Evolutionary conservation across 108 stramenopile genomes (phyloP).

Genomic region (Schizochytrium sp.): DNA sequence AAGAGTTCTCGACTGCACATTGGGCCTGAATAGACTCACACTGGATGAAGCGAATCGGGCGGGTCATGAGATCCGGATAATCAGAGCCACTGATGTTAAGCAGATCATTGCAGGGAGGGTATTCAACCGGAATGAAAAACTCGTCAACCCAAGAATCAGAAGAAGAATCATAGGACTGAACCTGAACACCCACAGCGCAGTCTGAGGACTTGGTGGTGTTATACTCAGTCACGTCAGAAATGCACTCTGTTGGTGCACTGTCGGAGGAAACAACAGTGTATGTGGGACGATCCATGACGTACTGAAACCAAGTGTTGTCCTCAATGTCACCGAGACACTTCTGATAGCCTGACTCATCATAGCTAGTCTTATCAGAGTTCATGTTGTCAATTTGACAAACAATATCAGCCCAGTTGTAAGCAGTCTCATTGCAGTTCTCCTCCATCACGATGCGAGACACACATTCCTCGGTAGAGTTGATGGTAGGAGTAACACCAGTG

Average conservation of each 20-base stretch:
- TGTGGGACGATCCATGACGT: not conserved
- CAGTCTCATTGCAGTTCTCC: not conserved
- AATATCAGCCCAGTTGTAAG: conserved; percentile 21
- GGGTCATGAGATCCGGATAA: conserved; percentile 24
- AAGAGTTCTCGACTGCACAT: conserved; percentile 14
- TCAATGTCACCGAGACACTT: not conserved
- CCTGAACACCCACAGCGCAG: conserved; percentile 22
- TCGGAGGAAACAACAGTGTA: not conserved
- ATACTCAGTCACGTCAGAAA: not conserved
- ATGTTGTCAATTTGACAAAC: conserved; percentile 43
- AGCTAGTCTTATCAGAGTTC: not conserved
- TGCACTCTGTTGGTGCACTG: not conserved
- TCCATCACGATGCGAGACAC: not conserved
- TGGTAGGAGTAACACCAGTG: conserved; percentile 34
- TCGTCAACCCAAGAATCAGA: not conserved
- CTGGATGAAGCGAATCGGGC: not conserved
- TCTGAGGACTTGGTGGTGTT: not conserved
- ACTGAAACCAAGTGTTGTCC: conserved; percentile 22
- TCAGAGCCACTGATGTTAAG: conserved; percentile 3
- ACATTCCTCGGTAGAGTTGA: not conserved
- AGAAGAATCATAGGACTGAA: not conserved
- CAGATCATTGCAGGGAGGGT: conserved; percentile 5
- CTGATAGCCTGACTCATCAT: not conserved
- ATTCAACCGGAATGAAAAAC: conserved; percentile 12
- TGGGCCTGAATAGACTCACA: not conserved